Conservation (phyloP, 768 basidiomycete species). For the Agrocybe chaxingu region DNA sequence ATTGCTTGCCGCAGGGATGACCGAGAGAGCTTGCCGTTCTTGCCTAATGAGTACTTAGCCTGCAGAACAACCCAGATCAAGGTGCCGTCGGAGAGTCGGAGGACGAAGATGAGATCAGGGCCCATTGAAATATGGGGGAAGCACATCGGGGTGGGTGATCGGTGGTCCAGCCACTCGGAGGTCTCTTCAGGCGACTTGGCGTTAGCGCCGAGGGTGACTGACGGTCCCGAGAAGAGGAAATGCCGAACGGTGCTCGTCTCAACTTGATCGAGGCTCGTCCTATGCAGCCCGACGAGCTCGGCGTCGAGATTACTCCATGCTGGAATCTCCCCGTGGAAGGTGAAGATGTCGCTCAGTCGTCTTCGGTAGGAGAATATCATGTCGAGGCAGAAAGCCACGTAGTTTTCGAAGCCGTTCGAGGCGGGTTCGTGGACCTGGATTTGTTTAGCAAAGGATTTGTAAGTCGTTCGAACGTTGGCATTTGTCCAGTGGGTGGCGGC, state of each 20-base stretch:
- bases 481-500: constrained; percentile 41
- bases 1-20: constrained; percentile 32
- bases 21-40: constrained; percentile 26
- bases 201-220: constrained; percentile 34
- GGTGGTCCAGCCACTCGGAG: constrained; percentile 32
- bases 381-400: constrained; percentile 38
- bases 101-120: constrained; percentile 39
- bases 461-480: constrained; percentile 28
- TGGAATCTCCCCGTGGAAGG: constrained; percentile 28
- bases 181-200: constrained; percentile 32
- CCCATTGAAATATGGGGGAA: constrained; percentile 40
- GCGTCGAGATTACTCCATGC: constrained; percentile 35
- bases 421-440: constrained; percentile 26
- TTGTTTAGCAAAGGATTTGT: constrained; percentile 35
- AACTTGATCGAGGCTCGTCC: constrained; percentile 16
- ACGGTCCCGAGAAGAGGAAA: constrained; percentile 28
- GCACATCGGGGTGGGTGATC: constrained; percentile 30
- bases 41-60: constrained; percentile 34
- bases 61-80: constrained; percentile 42
- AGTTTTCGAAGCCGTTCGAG: constrained; percentile 46
- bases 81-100: constrained; percentile 30
- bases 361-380: constrained; percentile 30
- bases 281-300: constrained; percentile 33
- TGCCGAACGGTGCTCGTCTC: constrained; percentile 28
- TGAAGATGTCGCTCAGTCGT: constrained; percentile 32